phyloP scores from a whole-genome alignment of 1,284 basidiomycete genomes.

The Apiotrichum sp. region DNA sequence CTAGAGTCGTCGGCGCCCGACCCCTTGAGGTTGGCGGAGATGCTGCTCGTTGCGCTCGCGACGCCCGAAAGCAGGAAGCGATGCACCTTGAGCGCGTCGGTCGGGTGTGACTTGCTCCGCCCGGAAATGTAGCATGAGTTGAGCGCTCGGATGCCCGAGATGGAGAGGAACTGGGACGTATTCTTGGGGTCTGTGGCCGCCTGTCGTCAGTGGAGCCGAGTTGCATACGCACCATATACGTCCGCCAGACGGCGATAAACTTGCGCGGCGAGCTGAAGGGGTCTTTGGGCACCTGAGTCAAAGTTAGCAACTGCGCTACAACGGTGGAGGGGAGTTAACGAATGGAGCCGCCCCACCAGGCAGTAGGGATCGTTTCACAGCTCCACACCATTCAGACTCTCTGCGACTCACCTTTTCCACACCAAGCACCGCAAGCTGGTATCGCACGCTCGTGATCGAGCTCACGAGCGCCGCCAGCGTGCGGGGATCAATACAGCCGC shows the following conservation, averaged over 20 bases:
- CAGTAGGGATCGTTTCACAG: conserved; percentile 1
- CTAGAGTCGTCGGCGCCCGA: conserved; percentile 23
- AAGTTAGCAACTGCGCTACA: background rate
- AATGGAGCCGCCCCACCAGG: too few species aligned
- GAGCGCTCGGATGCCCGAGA: conserved; percentile 27
- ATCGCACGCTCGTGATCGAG: conserved; percentile 37
- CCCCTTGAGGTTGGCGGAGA: conserved; percentile 38
- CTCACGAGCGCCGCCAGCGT: conserved; percentile 37
- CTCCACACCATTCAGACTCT: conserved; percentile 3
- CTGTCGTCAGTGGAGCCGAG: background rate
- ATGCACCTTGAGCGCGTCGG: conserved; percentile 37
- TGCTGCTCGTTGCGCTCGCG: conserved; percentile 29
- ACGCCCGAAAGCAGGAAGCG: conserved; percentile 35
- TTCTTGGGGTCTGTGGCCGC: background rate
- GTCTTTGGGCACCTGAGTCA: conserved; percentile 29
- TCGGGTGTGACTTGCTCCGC: conserved; percentile 22
- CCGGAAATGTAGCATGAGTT: conserved; percentile 28
- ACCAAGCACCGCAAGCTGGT: conserved; percentile 33
- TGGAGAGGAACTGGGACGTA: conserved; percentile 17
- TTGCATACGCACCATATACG: conserved; percentile 17
- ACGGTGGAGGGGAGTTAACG: too few species aligned
- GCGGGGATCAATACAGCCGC: conserved; percentile 41
- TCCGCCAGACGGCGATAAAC: conserved; percentile 34
- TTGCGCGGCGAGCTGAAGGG: conserved; percentile 30
- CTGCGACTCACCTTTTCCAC: conserved; percentile 24